Conservation (phyloP, 495 filamentous ascomycete species). For the Letharia lupina region DNA sequence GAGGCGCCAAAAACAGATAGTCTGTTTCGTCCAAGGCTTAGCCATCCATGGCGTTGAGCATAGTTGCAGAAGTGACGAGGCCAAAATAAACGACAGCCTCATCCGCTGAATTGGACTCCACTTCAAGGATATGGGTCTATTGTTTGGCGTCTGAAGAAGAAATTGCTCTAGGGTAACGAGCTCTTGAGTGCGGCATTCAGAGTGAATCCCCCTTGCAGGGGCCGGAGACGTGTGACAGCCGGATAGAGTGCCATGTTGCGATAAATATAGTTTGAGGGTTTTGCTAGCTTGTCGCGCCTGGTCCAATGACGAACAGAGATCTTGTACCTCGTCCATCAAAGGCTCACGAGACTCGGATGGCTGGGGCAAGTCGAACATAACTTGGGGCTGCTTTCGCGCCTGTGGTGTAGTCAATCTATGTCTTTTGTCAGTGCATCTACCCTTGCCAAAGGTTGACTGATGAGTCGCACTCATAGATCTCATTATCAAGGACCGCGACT, state of each 20-base stretch:
- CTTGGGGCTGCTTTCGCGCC: background rate
- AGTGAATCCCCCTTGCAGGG: too few relatives aligned
- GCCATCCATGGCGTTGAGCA: constrained; percentile 13
- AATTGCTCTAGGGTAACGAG: constrained; percentile 7
- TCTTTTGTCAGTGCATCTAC: background rate
- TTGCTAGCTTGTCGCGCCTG: background rate
- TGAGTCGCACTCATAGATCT: background rate
- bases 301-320: background rate
- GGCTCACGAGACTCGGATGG: background rate
- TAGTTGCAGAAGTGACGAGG: constrained; percentile 15
- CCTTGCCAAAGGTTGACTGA: background rate
- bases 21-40: constrained; percentile 8
- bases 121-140: background rate
- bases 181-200: background rate
- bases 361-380: background rate
- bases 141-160: background rate
- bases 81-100: constrained; percentile 8
- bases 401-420: background rate
- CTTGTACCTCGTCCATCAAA: background rate
- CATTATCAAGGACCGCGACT: constrained; percentile 8
- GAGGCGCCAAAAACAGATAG: constrained; percentile 7
- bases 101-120: constrained; percentile 13
- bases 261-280: background rate
- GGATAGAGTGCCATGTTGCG: background rate
- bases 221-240: background rate